Evolutionary conservation across 805 yeast species (phyloP).

Genomic region (Starmerella tilneyi): DNA sequence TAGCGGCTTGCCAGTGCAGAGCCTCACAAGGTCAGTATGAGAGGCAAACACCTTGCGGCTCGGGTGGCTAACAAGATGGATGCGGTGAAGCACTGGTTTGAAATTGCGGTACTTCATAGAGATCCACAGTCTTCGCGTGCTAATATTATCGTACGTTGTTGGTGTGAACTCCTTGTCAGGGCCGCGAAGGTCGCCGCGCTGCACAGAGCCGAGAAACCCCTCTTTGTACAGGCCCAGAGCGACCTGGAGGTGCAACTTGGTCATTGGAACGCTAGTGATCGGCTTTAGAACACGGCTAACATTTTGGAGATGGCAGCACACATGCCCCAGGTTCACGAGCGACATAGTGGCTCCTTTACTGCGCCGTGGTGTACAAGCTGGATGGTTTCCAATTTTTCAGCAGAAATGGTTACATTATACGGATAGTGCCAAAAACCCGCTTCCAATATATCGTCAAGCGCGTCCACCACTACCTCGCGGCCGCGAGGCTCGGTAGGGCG

Average conservation of each 20-base stretch:
- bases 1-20: constrained; percentile 66
- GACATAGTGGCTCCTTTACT: constrained; percentile 46
- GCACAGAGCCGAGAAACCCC: constrained; percentile 77
- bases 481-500: background rate
- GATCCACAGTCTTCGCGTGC: constrained; percentile 82
- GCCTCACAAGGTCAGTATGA: constrained; percentile 52
- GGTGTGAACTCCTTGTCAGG: constrained; percentile 58
- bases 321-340: constrained; percentile 68
- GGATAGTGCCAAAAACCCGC: background rate
- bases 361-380: background rate
- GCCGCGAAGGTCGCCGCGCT: constrained; percentile 72
- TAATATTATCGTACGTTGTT: constrained; percentile 73
- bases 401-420: background rate
- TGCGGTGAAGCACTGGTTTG: constrained; percentile 61
- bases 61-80: constrained; percentile 74
- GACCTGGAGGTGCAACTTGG: constrained; percentile 70
- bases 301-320: constrained; percentile 83
- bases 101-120: constrained; percentile 80
- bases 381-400: background rate
- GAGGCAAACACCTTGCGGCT: constrained; percentile 60
- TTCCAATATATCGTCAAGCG: no score
- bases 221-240: constrained; percentile 79
- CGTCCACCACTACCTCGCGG: no score
- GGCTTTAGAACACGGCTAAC: constrained; percentile 65
- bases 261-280: constrained; percentile 70